Base-by-base conservation (phyloP, 2,329 filamentous ascomycete genomes). In the Cladophialophora psammophila region DNA sequence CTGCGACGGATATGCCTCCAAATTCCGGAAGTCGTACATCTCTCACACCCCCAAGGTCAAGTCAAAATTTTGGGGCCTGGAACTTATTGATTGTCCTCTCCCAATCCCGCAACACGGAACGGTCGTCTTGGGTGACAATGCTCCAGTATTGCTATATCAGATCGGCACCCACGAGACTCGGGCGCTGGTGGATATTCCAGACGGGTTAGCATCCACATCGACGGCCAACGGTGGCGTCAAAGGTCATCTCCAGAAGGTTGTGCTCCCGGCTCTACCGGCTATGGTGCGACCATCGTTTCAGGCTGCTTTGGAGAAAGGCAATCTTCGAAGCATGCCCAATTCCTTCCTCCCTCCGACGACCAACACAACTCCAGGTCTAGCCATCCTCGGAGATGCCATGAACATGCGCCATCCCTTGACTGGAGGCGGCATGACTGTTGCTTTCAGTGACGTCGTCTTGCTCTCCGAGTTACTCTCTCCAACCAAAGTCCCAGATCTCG, bases 341-440 rank as follows among this genome's bases (percentile, higher is more conserved):
- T 94, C 91, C 68, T 99, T 91, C 85, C 87, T 99, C 2, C 94
- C 95, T 5, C 88, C 95, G 0, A 86, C 88, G 0, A 91, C 91
- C 67, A 91, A 91, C 76, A 86, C 84, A 53, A 86, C 86, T 10
- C 87, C 88, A 1, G 92, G 92, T 3, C 81, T 97, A 67, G 85
- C 97, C 57, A 83, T 99, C 40, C 85, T 98, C 8, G 95, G 95
- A 66, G 95, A 99, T 77, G 94, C 95, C 13, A 90, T 96, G 85
- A 99, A 99, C 83, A 99, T 99, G 95, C 91, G 95, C n/a, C 95
- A 99, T 80, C 95, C 95, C 1, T 85, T 99, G 12, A 99, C 95
- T 0, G 95, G 95, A 61, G 95, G 95, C 72, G 95, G 95, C 74
- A 99, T 99, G 95, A 98, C 94, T 0, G 95, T 98, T 1, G 95